These are phyloP conservation scores for Ceratocystis papillata DNA, from an alignment of 2,329 filamentous ascomycete species.

Conservation along the genomic window DNA sequence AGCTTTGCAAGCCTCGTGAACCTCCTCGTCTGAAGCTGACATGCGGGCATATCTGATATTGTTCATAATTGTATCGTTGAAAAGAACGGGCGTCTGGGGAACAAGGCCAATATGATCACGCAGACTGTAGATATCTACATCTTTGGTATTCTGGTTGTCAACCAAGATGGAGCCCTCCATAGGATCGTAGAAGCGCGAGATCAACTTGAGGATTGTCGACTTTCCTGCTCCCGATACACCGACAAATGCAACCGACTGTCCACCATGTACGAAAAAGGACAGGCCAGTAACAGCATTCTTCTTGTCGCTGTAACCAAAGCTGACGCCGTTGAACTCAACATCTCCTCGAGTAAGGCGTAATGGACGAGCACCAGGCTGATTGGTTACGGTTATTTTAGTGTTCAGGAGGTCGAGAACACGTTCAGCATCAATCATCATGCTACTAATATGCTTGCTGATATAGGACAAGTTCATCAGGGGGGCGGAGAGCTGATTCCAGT, in stretches of 20 bases:
- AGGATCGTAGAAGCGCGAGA: constrained; percentile 50
- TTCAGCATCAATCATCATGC: constrained; percentile 48
- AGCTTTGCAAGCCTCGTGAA: constrained; percentile 44
- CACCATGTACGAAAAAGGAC: constrained; percentile 40
- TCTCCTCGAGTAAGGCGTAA: constrained; percentile 43
- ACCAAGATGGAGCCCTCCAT: constrained; percentile 43
- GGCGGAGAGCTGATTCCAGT: constrained; percentile 61
- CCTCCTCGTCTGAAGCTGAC: constrained; percentile 44
- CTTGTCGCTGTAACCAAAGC: constrained; percentile 50
- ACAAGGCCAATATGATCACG: constrained; percentile 47
- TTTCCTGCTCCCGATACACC: constrained; percentile 51
- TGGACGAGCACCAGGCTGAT: constrained; percentile 40
- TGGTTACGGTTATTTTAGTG: constrained; percentile 45
- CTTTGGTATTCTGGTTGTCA: constrained; percentile 46
- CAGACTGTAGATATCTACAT: constrained; percentile 42
- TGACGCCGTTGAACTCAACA: constrained; percentile 45
- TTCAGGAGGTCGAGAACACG: constrained; percentile 48
- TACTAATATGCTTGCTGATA: constrained; percentile 46
- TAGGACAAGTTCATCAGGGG: constrained; percentile 59
- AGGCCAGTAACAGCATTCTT: constrained; percentile 47
- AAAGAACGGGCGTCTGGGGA: constrained; percentile 45
- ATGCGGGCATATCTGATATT: constrained; percentile 48
- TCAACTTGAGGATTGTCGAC: constrained; percentile 47
- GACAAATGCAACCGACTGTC: constrained; percentile 49
- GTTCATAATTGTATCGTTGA: constrained; percentile 49